Conservation (phyloP, 169 alveolate species). For the Ichthyophthirius multifiliis region DNA sequence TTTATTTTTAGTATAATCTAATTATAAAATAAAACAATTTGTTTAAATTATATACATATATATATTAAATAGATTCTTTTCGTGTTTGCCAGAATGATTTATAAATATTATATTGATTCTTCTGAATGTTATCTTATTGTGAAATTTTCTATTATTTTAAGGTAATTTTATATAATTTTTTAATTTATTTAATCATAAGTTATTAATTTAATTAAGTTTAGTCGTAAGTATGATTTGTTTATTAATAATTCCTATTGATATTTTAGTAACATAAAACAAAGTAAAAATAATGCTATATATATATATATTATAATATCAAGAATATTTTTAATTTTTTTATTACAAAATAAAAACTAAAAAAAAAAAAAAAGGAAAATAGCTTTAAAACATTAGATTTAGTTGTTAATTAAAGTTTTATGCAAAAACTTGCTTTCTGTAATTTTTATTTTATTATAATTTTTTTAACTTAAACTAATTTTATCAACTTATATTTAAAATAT, state of each 20-base stretch:
- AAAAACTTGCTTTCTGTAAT: neutral
- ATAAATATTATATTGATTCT: conserved; percentile 42
- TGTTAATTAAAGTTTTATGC: neutral
- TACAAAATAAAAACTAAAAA: too few relatives aligned
- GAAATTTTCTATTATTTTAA: conserved; percentile 14
- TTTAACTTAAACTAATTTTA: too few relatives aligned
- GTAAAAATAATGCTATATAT: neutral
- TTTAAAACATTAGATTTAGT: neutral
- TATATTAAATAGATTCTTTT: neutral
- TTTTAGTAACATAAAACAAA: conserved; percentile 23
- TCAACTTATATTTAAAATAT: neutral
- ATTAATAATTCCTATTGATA: conserved; percentile 43
- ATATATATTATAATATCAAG: neutral
- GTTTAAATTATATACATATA: too few relatives aligned
- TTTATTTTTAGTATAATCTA: neutral
- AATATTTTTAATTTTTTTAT: conserved; percentile 10
- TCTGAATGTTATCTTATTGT: conserved; percentile 26
- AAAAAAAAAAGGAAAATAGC: conserved; percentile 3
- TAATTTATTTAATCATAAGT: neutral
- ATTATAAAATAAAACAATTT: neutral
- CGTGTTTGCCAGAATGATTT: conserved; percentile 28
- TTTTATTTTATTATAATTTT: too few relatives aligned
- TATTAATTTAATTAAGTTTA: neutral
- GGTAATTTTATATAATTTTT: neutral
- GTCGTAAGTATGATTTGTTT: conserved; percentile 37